These are phyloP conservation scores for Neopestalotiopsis clavispora DNA, from an alignment of 2,329 filamentous ascomycete species.

Conservation along the genomic window DNA sequence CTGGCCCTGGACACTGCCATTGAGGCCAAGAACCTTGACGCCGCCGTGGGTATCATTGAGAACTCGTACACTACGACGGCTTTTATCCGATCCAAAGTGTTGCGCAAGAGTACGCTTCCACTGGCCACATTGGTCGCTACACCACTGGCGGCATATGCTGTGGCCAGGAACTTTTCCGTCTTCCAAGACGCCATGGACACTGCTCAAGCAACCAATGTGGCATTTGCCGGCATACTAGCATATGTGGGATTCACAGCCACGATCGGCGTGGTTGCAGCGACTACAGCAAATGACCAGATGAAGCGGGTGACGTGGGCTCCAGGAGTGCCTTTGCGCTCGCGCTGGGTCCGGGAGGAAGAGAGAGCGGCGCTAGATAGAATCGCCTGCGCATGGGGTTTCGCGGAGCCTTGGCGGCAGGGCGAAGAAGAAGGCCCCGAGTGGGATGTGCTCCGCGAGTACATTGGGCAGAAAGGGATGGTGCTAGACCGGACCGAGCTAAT, in stretches of 20 bases:
- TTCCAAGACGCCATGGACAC: constrained; percentile 80
- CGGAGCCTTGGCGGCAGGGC: constrained; percentile 77
- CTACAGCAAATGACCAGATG: constrained; percentile 95
- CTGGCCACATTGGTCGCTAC: constrained; percentile 58
- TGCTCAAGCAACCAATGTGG: constrained; percentile 74
- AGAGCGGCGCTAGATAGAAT: constrained; percentile 84
- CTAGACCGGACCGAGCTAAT: constrained; percentile 88
- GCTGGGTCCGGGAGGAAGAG: constrained; percentile 92
- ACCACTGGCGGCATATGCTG: constrained; percentile 71
- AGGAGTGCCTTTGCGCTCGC: constrained; percentile 77
- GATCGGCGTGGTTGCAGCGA: constrained; percentile 81
- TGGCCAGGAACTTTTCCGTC: constrained; percentile 69
- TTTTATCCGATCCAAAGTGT: constrained; percentile 69
- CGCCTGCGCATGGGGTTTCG: constrained; percentile 90
- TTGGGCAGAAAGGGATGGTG: constrained; percentile 84
- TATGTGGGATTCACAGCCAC: constrained; percentile 83
- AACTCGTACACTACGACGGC: constrained; percentile 70
- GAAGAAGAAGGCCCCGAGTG: constrained; percentile 93
- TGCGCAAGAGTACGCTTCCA: constrained; percentile 68
- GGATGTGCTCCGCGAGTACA: constrained; percentile 83
- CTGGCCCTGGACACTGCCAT: constrained; percentile 81
- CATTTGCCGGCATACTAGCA: constrained; percentile 79
- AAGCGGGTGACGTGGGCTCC: constrained; percentile 87
- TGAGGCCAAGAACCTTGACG: constrained; percentile 74
- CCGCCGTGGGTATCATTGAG: constrained; percentile 78